phyloP scores from a whole-genome alignment of 202 grass and related monocot species.

The Elaeis oleifera region DNA sequence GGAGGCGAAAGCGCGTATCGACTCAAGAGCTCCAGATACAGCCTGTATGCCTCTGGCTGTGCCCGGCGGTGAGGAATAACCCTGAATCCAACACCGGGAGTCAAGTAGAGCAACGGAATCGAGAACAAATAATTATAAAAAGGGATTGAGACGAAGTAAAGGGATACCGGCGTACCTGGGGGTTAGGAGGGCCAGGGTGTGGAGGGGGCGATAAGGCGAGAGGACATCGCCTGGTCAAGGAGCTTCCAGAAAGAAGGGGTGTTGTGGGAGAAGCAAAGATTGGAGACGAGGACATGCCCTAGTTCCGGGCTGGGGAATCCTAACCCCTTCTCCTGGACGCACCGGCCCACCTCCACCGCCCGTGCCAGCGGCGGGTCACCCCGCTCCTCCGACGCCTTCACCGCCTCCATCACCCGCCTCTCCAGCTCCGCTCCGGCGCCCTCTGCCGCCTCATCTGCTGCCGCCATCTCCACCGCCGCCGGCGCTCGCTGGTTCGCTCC shows the following conservation, averaged over 20 bases:
- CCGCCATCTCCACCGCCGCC: conserved; percentile 2
- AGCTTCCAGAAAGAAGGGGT: conserved; percentile 89
- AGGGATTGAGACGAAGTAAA: background rate
- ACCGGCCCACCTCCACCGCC: conserved; percentile 58
- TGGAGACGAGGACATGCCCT: conserved; percentile 72
- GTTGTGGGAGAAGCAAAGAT: conserved; percentile 87
- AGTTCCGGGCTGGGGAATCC: conserved; percentile 62
- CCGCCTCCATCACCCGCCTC: conserved; percentile 47
- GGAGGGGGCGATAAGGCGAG: conserved; percentile 56
- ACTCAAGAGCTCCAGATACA: conserved; percentile 75
- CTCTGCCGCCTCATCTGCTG: background rate
- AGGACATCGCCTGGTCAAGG: conserved; percentile 66
- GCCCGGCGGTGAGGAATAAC: conserved; percentile 67
- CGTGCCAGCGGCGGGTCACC: conserved; percentile 69
- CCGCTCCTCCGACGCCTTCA: conserved; percentile 85
- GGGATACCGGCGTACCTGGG: conserved; percentile 30
- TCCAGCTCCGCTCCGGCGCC: conserved; percentile 31
- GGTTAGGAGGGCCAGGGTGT: conserved; percentile 85
- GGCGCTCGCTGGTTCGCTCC: background rate
- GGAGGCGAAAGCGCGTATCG: conserved; percentile 40
- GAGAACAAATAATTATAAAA: background rate
- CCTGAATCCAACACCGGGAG: conserved; percentile 22
- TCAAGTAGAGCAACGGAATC: no score
- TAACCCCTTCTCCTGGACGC: conserved; percentile 42
- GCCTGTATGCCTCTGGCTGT: conserved; percentile 70